A percentile compares a stretch with the other conserved stretches of the same genome.
These are phyloP conservation scores for Monilinia fructicola DNA, from an alignment of 2,329 filamentous ascomycete species.

Conservation along the genomic window DNA sequence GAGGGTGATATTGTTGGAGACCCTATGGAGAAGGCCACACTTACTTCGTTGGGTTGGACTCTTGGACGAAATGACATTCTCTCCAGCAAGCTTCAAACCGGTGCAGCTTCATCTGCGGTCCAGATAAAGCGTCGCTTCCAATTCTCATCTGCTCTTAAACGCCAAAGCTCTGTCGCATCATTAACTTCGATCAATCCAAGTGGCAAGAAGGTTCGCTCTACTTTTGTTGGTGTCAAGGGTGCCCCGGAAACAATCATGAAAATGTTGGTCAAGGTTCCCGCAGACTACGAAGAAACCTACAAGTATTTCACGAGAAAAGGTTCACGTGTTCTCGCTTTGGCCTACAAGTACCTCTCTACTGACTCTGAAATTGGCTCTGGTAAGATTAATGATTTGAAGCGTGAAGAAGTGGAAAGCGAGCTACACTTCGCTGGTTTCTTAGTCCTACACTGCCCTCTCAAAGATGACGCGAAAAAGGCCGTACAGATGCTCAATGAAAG, in stretches of 20 bases:
- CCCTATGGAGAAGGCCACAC: slow-evolving; percentile 97
- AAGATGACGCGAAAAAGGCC: slow-evolving; percentile 91
- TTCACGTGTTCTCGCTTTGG: slow-evolving; percentile 88
- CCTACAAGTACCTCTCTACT: slow-evolving; percentile 84
- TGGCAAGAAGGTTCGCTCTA: slow-evolving; percentile 75
- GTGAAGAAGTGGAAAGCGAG: slow-evolving; percentile 84
- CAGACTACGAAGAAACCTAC: slow-evolving; percentile 94
- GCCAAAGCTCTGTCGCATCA: slow-evolving; percentile 90
- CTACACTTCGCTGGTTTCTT: slow-evolving; percentile 92
- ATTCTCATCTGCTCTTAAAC: slow-evolving; percentile 94
- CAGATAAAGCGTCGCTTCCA: slow-evolving; percentile 97
- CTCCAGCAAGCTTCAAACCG: slow-evolving; percentile 60
- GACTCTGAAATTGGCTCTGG: slow-evolving; percentile 79
- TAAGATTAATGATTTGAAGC: slow-evolving; percentile 90
- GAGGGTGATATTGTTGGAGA: slow-evolving; percentile 97
- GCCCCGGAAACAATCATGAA: slow-evolving; percentile 95
- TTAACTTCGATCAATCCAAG: slow-evolving; percentile 71
- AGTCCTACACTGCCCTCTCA: slow-evolving; percentile 90
- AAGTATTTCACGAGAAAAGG: slow-evolving; percentile 97
- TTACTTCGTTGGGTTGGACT: slow-evolving; percentile 85
- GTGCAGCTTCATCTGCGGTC: slow-evolving; percentile 67
- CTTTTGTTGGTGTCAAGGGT: slow-evolving; percentile 94
- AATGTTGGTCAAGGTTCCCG: slow-evolving; percentile 80
- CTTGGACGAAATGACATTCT: slow-evolving; percentile 88
- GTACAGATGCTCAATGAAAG: slow-evolving; percentile 98